Evolutionary conservation across 2,329 filamentous ascomycete genomes (phyloP), one percentile per base, ranked within the genome.

Genomic region (Orbilia oligospora): DNA sequence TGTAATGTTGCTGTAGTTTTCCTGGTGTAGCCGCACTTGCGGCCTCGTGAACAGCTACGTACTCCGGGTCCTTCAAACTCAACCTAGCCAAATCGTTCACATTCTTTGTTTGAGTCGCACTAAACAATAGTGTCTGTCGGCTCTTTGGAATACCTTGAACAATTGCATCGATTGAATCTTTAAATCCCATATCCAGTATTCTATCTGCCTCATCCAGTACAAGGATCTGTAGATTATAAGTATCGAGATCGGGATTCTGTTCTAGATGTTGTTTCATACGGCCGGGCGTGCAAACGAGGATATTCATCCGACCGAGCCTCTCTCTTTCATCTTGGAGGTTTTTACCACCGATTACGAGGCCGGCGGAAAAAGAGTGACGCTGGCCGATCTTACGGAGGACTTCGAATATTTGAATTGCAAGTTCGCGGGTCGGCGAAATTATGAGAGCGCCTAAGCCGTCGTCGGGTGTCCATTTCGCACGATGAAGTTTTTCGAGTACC

Each of bases 111-210:
- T 99, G 96, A 0, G 96, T 99, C 0, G 96, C 96, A 83, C 93
- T 97, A 87, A 98, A 99, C 9, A 99, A 89, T 83, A 99, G 88
- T 0, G 96, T 99, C 85, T 99, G 96, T 79, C 96, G 88, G 30
- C 91, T 87, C 82, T 90, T 91, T 0, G 96, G 96, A 0, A 99
- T 87, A 83, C 98, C 97, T 79, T 97, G 94, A 30, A 99, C 86
- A 64, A 99, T 92, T 0, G 96, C 96, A 85, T 99, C 96, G 2
- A 99, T 91, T 0, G 93, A 93, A 4, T 88, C 87, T 84, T 97
- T 91, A 84, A 99, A 99, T 4, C 96, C 96, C 93, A 98, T 96
- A 83, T 99, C 96, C 88, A 99, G 90, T 83, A 97, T 97, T 46
- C 96, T 90, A 84, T 99, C 96, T 1, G 96, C 96, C 84, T 99